Base-by-base conservation (phyloP, 2,329 filamentous ascomycete genomes). In the Emmonsia crescens region DNA sequence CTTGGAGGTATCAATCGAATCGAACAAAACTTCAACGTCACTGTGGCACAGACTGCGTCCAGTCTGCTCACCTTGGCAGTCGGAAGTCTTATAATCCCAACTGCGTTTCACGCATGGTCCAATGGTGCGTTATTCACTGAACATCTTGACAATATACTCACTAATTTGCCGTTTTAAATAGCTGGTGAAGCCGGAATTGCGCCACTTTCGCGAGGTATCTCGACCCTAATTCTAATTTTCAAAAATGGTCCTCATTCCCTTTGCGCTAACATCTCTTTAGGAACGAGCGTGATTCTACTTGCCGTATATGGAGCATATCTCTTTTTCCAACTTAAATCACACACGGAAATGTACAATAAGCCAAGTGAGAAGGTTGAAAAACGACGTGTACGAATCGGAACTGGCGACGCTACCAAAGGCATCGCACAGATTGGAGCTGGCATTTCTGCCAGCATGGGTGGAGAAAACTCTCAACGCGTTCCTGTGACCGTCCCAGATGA, bases 21-120 rank as follows among this genome's bases (percentile, higher is more conserved):
- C 33, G 89, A 95, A 72, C 93, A 96, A 73, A 87, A 85, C 74
- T 97, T 96, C 82, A 96, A 96, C 78, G 85, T 89, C 40, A 93
- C 89, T 0, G 91, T 96, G 6, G 92, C 92, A 0, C 91, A 96
- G 74, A 96, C 92, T 0, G 89, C 91, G 3, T 86, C 91, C 16
- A 91, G 88, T 69, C 77, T 96, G 59, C 82, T 96, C 24, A 87
- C 89, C 14, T 80, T 96, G 24, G 87, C 89, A 16, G 89, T 95
- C 44, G 87, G 86, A 57, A 88, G 86, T 68, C 80, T 96, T 67
- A 93, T 96, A 66, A 91, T 96, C 31, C 93, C 93, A 0, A 96
- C 91, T 5, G 90, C 93, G 5, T 96, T 96, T 72, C 83, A 89
- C 65, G 77, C 79, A 36, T 85, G 78, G 76, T 79, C 79, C 42